Evolutionary conservation across 257 asterid genomes (phyloP), one percentile per base, ranked within the genome.

Genomic region (Nyctanthes arbortristis): DNA sequence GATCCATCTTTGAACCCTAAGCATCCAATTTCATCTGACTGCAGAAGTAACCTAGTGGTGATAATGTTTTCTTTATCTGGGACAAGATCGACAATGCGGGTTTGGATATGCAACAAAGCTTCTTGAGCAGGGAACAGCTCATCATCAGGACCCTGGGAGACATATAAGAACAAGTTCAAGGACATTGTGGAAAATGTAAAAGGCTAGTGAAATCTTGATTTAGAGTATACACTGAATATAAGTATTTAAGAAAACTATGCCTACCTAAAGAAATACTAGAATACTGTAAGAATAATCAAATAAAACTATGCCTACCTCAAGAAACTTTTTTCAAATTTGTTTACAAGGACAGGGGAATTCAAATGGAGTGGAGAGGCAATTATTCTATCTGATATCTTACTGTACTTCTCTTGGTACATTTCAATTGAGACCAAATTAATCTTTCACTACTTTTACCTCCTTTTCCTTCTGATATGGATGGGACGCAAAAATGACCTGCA

Each of bases 91-190:
- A 75, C 88, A 22, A 93, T 91, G 70, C 88, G 90, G 57, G 94
- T 93, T 81, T 93, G 96, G 60, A 93, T 91, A 80, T 93, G 99
- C 84, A 91, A 70, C 83, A 93, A 79, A 35, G 99, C 99, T 86
- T 93, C 99, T 89, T 91, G 99, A 72, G 97, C 96, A 79, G 97
- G 99, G 86, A 93, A 93, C 79, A 91, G 73, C 80, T 85, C 97
- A 77, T 93, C 96, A 39, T 93, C 95, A 55, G 97, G 99, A 64
- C 96, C 99, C 97, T 93, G 76, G 35, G 61, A 54, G 62, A 76
- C 47, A 68, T 57, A 76, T 66, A 78, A 70, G 71, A 70, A 79
- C 77, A 71, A 25, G 65, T 40, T 66, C 70, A 57, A 64, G 36
- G 49, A 60, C 49, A 62, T 45, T 62, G 56, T 56, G 24, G 68